Percentiles rank a stretch among this genome's conserved stretches.
Conservation (phyloP, 495 filamentous ascomycete species). For the Clavariopsis aquatica region DNA sequence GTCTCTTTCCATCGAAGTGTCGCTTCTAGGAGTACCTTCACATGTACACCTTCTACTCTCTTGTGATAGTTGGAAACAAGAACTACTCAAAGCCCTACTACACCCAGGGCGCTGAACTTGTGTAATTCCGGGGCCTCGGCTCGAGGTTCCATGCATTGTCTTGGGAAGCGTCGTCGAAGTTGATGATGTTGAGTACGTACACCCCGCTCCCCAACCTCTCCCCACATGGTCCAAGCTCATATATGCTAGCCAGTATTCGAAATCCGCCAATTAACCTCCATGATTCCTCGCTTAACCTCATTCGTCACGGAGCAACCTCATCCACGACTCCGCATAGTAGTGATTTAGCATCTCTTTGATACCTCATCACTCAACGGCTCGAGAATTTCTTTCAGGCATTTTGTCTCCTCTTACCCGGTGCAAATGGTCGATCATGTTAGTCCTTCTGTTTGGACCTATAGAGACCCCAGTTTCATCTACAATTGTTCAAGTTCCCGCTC, state of each 20-base stretch:
- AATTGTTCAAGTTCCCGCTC: background rate
- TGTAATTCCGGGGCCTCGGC: no score
- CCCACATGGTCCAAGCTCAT: conserved; percentile 14
- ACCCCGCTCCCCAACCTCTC: background rate
- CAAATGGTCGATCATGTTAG: conserved; percentile 15
- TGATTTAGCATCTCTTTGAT: conserved; percentile 1
- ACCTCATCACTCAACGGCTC: background rate
- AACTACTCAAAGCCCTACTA: no score
- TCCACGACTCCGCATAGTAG: background rate
- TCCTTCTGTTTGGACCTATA: conserved; percentile 4
- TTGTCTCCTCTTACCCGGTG: conserved; percentile 10
- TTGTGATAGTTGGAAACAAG: no score
- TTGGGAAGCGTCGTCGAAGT: no score
- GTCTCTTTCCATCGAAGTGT: no score
- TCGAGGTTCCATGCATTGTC: no score
- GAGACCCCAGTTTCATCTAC: conserved; percentile 16
- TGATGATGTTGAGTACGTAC: background rate
- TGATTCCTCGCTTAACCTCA: background rate
- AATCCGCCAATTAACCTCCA: conserved; percentile 11
- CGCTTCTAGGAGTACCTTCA: no score
- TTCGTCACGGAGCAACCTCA: conserved; percentile 9
- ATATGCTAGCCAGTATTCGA: background rate
- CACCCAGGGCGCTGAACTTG: no score
- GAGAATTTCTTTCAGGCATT: background rate
- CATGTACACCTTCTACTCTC: no score